Base-by-base conservation (phyloP, 2,329 filamentous ascomycete genomes). In the Aaosphaeria pasadenensis region DNA sequence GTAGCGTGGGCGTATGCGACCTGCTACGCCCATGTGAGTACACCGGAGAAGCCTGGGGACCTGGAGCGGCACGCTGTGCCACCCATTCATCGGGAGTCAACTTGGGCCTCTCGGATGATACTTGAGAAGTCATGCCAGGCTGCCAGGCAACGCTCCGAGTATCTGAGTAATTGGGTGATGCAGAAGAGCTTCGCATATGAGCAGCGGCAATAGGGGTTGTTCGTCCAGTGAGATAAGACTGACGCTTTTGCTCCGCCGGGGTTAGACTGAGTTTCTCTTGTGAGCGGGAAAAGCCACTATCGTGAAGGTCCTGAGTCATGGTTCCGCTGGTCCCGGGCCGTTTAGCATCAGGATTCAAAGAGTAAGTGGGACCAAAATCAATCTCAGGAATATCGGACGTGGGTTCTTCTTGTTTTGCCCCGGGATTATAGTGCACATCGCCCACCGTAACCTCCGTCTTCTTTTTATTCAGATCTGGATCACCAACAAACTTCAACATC, bases 341-440 rank as follows among this genome's bases (percentile, higher is more conserved):
- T 56, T 75, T 76, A 13, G 71, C 74, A 39, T 74, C 74, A 30
- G 81, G 78, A 51, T 74, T 75, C 48, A 90, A 86, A 50, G 87
- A 86, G 58, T 89, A 74, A 0, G 91, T 96, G 5, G 86, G 89
- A 0, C 92, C 92, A 71, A 96, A 96, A 67, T 96, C 86, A 53
- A 96, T 82, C 4, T 79, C 73, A 1, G 89, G 89, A 51, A 95
- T 84, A 48, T 83, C 78, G 28, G 81, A 76, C 11, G 56, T 46
- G 24, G 46, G 7, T 43, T 52, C 54, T 44, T 43, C 38, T 13
- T 33, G 50, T 33, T 47, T 29, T 45, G 53, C 58, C 30, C 43
- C 31, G 6, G 48, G 45, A 65, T 58, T 55, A 54, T 76, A 77
- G 50, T 64, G 74, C 50, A 70, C 69, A 61, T 79, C 77, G 11